Percentiles rank a stretch among this genome's conserved stretches.
These are phyloP conservation scores for Volvox africanus DNA, from an alignment of 139 green algal species.

Conservation along the genomic window DNA sequence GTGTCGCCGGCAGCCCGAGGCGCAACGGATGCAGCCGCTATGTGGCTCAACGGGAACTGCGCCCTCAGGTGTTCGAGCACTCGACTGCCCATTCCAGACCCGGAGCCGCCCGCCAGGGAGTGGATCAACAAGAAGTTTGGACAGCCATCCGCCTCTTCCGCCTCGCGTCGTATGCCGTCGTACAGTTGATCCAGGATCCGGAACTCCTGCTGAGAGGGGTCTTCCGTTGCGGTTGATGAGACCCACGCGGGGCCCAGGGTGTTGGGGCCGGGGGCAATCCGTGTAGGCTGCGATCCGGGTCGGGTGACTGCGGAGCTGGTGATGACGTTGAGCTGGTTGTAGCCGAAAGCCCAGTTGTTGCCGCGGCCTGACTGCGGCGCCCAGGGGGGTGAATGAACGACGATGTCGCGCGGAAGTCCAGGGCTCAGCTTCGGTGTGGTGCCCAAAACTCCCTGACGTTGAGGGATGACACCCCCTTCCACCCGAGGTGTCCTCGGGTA, in stretches of 20 bases:
- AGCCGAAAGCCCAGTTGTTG: constrained; percentile 70
- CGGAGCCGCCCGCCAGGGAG: constrained; percentile 60
- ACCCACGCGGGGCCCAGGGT: constrained; percentile 24
- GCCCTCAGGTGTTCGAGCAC: constrained; percentile 54
- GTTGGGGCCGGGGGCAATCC: background rate
- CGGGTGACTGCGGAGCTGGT: background rate
- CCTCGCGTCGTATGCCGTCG: constrained; percentile 55
- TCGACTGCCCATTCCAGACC: constrained; percentile 57
- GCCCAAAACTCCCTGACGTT: too few species aligned
- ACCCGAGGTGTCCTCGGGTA: too few species aligned
- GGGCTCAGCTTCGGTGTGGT: too few species aligned
- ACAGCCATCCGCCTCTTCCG: constrained; percentile 51
- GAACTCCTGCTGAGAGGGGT: constrained; percentile 44
- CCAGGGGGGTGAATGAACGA: background rate
- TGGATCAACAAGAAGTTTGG: constrained; percentile 64
- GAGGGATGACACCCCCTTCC: too few species aligned
- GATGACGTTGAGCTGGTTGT: constrained; percentile 46
- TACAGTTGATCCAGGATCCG: constrained; percentile 54
- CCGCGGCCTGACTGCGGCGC: constrained; percentile 48
- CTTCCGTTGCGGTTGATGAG: constrained; percentile 28
- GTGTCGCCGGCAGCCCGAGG: constrained; percentile 58
- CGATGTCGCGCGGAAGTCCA: too few species aligned
- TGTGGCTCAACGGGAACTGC: constrained; percentile 46
- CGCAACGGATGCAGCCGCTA: constrained; percentile 50
- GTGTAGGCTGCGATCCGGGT: background rate